Conservation (phyloP, 2,329 filamentous ascomycete genomes). For the Cytospora mali region DNA sequence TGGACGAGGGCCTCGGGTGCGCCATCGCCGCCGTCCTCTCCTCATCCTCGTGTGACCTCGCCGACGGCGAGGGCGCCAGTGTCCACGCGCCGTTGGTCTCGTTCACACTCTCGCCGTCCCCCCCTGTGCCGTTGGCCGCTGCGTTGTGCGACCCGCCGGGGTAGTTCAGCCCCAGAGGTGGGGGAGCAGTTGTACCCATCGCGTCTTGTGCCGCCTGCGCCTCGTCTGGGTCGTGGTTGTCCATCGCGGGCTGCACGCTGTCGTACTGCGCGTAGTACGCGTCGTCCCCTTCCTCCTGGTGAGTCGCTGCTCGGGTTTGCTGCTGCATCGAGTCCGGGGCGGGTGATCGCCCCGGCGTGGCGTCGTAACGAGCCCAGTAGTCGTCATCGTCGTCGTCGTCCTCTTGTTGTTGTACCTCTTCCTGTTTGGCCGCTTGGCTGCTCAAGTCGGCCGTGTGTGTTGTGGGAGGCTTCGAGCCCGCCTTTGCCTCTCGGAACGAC, state of each 20-base stretch:
- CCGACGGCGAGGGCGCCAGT: slow-evolving; percentile 43
- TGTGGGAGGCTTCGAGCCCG: slow-evolving; percentile 29
- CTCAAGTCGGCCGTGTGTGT: slow-evolving; percentile 22
- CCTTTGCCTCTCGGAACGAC: slow-evolving; percentile 45
- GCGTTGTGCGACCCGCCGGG: slow-evolving; percentile 25
- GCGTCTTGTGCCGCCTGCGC: slow-evolving; percentile 42
- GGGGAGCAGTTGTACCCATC: slow-evolving; percentile 37
- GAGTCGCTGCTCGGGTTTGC: slow-evolving; percentile 35
- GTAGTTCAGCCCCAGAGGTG: slow-evolving; percentile 40
- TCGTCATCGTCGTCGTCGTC: slow-evolving; percentile 72
- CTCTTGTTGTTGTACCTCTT: slow-evolving; percentile 28
- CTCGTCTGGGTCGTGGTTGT: slow-evolving; percentile 80
- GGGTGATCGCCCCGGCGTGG: slow-evolving; percentile 67
- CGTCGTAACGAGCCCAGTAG: slow-evolving; percentile 80
- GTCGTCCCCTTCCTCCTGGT: slow-evolving; percentile 56
- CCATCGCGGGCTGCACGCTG: slow-evolving; percentile 77
- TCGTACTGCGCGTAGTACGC: slow-evolving; percentile 79
- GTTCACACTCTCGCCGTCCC: slow-evolving; percentile 34
- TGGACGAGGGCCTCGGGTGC: slow-evolving; percentile 62
- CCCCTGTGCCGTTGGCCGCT: slow-evolving; percentile 20
- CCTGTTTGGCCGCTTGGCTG: slow-evolving; percentile 26
- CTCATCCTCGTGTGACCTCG: slow-evolving; percentile 42
- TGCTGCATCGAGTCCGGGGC: slow-evolving; percentile 49
- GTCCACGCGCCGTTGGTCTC: slow-evolving; percentile 48
- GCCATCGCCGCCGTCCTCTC: slow-evolving; percentile 44